Evolutionary conservation across 768 basidiomycete species (phyloP).

Genomic region (Phlebiopsis gigantea): DNA sequence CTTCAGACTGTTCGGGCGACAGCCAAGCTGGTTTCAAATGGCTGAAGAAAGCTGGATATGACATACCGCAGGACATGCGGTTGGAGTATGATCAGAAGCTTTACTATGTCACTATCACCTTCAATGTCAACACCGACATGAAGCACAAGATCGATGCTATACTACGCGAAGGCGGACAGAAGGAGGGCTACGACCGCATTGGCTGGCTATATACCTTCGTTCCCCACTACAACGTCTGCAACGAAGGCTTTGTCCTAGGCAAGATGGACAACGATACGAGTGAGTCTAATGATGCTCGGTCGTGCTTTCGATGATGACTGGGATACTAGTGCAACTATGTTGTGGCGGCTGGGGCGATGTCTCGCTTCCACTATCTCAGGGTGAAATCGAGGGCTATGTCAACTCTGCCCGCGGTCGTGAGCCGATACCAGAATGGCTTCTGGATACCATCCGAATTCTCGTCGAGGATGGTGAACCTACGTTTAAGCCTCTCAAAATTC

Average conservation of each 20-base stretch:
- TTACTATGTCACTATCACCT: conserved; percentile 13
- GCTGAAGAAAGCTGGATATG: conserved; percentile 11
- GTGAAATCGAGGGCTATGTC: conserved; percentile 7
- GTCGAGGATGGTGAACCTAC: conserved; percentile 4
- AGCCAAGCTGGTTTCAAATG: conserved; percentile 14
- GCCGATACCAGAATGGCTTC: conserved; percentile 7
- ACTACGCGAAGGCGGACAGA: conserved; percentile 3
- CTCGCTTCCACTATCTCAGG: conserved; percentile 5
- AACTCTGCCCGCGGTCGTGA: conserved; percentile 3
- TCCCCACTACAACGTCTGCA: conserved; percentile 6
- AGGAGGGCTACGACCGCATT: background rate
- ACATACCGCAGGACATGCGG: conserved; percentile 6
- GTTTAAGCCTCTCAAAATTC: conserved; percentile 14
- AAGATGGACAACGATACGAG: conserved; percentile 15
- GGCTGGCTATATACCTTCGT: conserved; percentile 15
- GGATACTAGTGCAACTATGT: conserved; percentile 11
- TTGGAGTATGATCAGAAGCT: conserved; percentile 14
- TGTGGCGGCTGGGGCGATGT: conserved; percentile 16
- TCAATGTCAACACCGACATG: conserved; percentile 3
- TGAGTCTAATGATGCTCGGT: background rate
- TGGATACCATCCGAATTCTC: conserved; percentile 4
- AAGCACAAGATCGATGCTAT: background rate
- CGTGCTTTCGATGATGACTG: background rate
- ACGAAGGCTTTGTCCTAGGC: conserved; percentile 12
- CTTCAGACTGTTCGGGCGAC: conserved; percentile 12